A percentile compares a stretch with the other conserved stretches of the same genome.
Conservation (phyloP, 441 rosid species). For the Adansonia gregorii region DNA sequence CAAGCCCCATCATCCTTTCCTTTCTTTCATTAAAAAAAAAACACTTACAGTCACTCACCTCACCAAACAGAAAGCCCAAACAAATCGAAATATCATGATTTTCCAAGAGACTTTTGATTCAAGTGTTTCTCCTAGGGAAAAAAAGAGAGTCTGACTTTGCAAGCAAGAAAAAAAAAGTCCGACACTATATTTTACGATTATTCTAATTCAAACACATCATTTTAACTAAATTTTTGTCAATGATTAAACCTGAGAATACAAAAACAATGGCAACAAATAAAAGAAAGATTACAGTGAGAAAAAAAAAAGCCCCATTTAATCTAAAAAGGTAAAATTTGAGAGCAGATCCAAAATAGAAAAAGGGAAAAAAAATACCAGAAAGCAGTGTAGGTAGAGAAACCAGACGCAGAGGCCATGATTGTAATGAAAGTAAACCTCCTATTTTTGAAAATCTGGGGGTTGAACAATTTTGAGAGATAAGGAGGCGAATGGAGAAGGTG, state of each 20-base stretch:
- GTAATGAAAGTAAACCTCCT: constrained; percentile 50
- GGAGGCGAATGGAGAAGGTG: no score
- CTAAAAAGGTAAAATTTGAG: background rate
- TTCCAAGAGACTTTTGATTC: no score
- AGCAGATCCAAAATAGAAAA: background rate
- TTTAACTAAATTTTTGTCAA: background rate
- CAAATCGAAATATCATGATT: no score
- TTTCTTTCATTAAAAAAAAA: no score
- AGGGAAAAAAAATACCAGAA: constrained; percentile 58
- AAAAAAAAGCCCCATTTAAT: background rate
- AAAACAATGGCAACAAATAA: background rate
- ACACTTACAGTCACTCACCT: no score
- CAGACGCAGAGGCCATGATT: constrained; percentile 64
- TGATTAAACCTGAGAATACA: background rate
- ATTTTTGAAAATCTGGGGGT: no score
- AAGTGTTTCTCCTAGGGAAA: no score
- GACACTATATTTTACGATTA: background rate
- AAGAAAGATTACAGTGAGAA: background rate
- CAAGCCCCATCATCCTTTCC: no score
- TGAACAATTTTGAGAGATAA: no score
- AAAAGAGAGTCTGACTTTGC: no score
- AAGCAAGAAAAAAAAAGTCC: no score
- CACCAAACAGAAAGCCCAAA: no score
- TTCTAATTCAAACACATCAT: background rate
- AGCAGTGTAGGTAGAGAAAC: constrained; percentile 76